phyloP scores from a whole-genome alignment of 176 grass and related monocot genomes.

The Ampelocalamus luodianensis region DNA sequence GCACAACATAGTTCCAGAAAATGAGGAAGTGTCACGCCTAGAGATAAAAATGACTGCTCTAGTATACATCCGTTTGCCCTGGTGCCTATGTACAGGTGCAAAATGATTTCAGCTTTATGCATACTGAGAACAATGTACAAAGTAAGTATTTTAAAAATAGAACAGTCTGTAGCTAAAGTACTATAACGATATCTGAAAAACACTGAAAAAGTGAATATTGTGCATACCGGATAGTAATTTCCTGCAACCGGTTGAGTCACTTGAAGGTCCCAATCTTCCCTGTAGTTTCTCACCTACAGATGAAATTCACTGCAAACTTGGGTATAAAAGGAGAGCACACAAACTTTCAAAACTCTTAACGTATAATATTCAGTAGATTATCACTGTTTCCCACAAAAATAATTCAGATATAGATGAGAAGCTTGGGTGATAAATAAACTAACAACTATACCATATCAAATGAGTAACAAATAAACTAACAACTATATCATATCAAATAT shows the following conservation, averaged over 20 bases:
- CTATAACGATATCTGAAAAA: too few relatives aligned
- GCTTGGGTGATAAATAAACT: neutral
- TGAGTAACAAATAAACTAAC: neutral
- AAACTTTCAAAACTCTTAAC: neutral
- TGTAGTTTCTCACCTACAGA: constrained; percentile 79
- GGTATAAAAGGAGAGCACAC: constrained; percentile 15
- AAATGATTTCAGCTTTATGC: too few relatives aligned
- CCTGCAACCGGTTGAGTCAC: constrained; percentile 83
- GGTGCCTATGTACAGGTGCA: too few relatives aligned
- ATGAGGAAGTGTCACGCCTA: too few relatives aligned
- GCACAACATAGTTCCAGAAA: too few relatives aligned
- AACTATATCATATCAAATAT: constrained; percentile 16
- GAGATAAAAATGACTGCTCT: too few relatives aligned
- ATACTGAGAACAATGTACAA: too few relatives aligned
- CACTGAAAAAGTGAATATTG: constrained; percentile 16
- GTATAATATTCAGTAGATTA: neutral
- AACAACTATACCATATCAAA: constrained; percentile 11
- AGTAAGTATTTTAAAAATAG: too few relatives aligned
- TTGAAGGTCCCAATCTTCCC: constrained; percentile 86
- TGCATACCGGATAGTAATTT: constrained; percentile 91
- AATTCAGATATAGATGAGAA: constrained; percentile 1
- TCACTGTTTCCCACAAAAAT: neutral
- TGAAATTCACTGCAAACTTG: constrained; percentile 36
- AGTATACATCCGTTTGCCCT: too few relatives aligned
- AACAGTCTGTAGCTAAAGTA: too few relatives aligned